These are phyloP conservation scores for Achaetomium macrosporum DNA, from an alignment of 2,329 filamentous ascomycete genomes.

Conservation along the genomic window DNA sequence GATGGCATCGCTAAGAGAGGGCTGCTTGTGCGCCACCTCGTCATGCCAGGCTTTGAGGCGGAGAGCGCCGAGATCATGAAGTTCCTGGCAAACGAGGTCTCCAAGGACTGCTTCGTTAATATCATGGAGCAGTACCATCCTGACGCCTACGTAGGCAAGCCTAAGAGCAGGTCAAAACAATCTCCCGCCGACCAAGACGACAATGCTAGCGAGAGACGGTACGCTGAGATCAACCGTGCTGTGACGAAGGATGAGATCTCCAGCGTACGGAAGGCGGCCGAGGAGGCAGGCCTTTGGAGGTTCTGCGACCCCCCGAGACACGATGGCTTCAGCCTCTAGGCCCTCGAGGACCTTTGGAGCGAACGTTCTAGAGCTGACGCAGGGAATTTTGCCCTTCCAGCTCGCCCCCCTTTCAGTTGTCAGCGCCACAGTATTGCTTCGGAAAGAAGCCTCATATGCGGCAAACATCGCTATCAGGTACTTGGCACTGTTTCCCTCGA, in stretches of 20 bases:
- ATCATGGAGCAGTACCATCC: constrained; percentile 88
- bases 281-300: constrained; percentile 68
- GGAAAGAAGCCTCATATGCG: too few species aligned
- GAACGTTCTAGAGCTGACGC: constrained; percentile 1
- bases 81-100: constrained; percentile 69
- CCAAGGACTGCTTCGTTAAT: constrained; percentile 70
- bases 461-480: background rate
- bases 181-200: constrained; percentile 25
- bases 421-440: background rate
- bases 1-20: constrained; percentile 78
- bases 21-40: constrained; percentile 69
- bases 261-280: constrained; percentile 60
- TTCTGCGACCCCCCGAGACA: constrained; percentile 61
- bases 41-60: constrained; percentile 75
- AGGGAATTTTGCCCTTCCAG: background rate
- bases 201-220: constrained; percentile 48
- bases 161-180: constrained; percentile 36
- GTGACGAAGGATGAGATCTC: constrained; percentile 60
- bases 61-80: constrained; percentile 69
- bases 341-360: constrained; percentile 24
- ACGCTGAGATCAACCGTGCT: constrained; percentile 72
- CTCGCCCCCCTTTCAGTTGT: background rate
- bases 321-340: constrained; percentile 42
- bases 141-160: constrained; percentile 74
- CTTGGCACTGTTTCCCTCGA: background rate